phyloP scores from a whole-genome alignment of 139 green algal genomes.

The Tetratostichococcus sp. region DNA sequence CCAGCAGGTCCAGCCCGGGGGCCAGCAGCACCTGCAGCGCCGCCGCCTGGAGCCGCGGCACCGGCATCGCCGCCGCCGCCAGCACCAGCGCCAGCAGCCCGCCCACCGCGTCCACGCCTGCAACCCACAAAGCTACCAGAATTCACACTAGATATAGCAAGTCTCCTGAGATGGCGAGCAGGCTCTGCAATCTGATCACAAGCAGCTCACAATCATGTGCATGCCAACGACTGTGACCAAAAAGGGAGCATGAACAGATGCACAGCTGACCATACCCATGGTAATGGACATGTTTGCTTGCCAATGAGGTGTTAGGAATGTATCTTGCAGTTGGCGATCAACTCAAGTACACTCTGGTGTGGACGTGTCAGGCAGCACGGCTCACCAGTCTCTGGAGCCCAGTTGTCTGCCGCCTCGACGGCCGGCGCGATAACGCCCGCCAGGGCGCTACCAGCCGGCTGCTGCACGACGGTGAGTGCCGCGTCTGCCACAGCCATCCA shows the following conservation, averaged over 20 bases:
- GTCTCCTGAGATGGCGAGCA: too few species aligned
- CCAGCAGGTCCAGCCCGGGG: constrained; percentile 26
- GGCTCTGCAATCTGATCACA: too few species aligned
- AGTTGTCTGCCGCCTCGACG: not conserved
- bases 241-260: too few species aligned
- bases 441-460: not conserved
- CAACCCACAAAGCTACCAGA: not conserved
- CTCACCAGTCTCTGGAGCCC: constrained; percentile 6
- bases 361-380: not conserved
- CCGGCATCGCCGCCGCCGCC: constrained; percentile 9
- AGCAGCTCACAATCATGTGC: too few species aligned
- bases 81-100: constrained; percentile 32
- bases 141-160: not conserved
- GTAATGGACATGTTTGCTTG: too few species aligned
- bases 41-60: constrained; percentile 9
- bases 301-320: too few species aligned
- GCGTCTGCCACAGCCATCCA: too few species aligned
- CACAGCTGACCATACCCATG: too few species aligned
- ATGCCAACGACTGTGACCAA: too few species aligned
- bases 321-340: too few species aligned
- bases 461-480: not conserved
- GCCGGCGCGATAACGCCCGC: not conserved
- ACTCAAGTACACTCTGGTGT: too few species aligned
- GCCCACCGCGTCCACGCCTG: constrained; percentile 26
- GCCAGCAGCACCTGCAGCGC: constrained; percentile 31